Conservation (phyloP, 148 eudicot species). For the Diospyros kaki region DNA sequence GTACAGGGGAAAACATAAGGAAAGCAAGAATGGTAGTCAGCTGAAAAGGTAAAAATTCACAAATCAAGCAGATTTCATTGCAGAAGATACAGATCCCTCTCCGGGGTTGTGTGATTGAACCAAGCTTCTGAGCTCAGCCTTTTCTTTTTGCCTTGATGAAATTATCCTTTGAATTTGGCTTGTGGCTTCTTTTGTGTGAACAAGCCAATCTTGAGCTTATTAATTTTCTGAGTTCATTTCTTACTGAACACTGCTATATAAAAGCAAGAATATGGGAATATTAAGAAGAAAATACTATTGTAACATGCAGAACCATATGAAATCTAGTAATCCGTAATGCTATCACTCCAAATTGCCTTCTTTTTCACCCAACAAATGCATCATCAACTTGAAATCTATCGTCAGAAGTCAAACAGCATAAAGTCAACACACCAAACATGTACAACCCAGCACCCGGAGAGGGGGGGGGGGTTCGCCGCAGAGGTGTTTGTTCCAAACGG, state of each 20-base stretch:
- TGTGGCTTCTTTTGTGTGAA: no score
- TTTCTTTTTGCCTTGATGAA: no score
- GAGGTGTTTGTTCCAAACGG: not conserved
- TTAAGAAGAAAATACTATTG: not conserved
- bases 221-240: no score
- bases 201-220: no score
- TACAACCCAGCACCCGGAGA: not conserved
- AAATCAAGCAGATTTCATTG: not conserved
- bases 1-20: not conserved
- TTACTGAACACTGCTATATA: no score
- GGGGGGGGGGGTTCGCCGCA: no score
- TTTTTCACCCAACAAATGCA: not conserved
- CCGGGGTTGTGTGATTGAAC: not conserved
- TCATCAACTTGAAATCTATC: not conserved
- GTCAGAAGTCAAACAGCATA: not conserved
- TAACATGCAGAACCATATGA: not conserved
- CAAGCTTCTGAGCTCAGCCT: no score
- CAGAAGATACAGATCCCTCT: not conserved
- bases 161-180: no score
- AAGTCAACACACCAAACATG: not conserved
- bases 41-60: not conserved
- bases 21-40: not conserved
- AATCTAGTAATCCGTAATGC: not conserved
- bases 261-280: not conserved
- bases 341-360: no score